A percentile compares a stretch with the other conserved stretches of the same genome.
Evolutionary conservation across 2,329 filamentous ascomycete genomes (phyloP).

Genomic region (Monilinia aucupariae): DNA sequence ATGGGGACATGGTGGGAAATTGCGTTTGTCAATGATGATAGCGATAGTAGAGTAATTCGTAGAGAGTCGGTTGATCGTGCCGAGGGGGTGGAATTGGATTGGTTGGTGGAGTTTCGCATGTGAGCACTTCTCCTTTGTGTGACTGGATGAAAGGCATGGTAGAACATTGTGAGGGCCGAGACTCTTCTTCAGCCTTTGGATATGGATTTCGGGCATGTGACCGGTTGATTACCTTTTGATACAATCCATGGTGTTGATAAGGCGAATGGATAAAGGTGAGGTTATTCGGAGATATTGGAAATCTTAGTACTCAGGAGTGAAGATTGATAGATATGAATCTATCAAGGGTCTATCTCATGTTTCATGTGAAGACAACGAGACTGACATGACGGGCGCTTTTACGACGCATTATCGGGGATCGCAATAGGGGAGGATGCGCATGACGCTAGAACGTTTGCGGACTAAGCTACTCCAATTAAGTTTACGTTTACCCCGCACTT

Average conservation of each 20-base stretch:
- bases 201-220: neutral
- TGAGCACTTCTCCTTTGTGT: neutral
- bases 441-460: neutral
- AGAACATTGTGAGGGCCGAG: constrained; percentile 4
- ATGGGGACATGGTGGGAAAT: neutral
- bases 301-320: neutral
- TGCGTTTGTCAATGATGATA: neutral
- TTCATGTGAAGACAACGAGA: neutral
- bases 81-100: neutral
- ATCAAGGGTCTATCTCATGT: neutral
- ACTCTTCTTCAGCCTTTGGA: constrained; percentile 1
- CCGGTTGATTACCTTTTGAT: neutral
- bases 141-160: constrained; percentile 1
- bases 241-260: neutral
- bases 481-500: constrained; percentile 9
- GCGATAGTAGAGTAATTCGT: neutral
- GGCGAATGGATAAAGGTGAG: neutral
- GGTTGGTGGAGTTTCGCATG: neutral
- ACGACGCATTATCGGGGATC: constrained; percentile 2
- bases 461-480: neutral
- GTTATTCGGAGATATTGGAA: neutral
- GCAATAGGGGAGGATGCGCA: neutral
- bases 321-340: neutral
- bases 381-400: neutral
- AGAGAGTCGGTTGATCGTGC: neutral